Percentiles rank a stretch among this genome's conserved stretches.
Conservation (phyloP, 2,329 filamentous ascomycete species). For the Ceratocystis huliohia region DNA sequence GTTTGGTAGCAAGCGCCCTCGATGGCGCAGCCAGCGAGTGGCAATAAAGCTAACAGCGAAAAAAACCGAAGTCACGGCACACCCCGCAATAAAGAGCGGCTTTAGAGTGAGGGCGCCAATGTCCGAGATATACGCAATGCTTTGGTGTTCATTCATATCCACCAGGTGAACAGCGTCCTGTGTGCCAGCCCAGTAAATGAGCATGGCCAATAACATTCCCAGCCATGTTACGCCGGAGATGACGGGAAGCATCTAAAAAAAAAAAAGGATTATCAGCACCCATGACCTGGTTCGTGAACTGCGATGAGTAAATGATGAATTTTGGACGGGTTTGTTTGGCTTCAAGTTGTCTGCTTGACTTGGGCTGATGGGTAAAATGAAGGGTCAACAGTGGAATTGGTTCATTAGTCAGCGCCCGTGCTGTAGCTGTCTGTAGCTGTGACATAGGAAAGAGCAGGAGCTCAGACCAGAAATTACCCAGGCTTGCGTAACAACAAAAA, state of each 20-base stretch:
- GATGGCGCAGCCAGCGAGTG: conserved; percentile 77
- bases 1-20: conserved; percentile 66
- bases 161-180: conserved; percentile 42
- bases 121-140: conserved; percentile 61
- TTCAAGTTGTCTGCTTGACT: too few relatives aligned
- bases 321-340: too few relatives aligned
- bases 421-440: neutral
- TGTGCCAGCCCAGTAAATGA: conserved; percentile 55
- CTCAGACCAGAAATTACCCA: neutral
- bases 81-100: conserved; percentile 66
- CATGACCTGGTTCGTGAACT: neutral
- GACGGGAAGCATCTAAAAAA: conserved; percentile 49
- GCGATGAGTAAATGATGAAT: neutral
- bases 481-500: neutral
- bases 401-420: neutral
- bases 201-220: conserved; percentile 53
- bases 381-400: neutral
- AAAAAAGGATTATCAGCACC: neutral
- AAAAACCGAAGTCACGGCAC: conserved; percentile 57
- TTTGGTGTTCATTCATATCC: conserved; percentile 46
- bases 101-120: conserved; percentile 51
- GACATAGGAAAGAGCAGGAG: neutral
- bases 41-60: conserved; percentile 69
- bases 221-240: conserved; percentile 54
- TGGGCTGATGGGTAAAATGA: neutral